phyloP scores from a whole-genome alignment of 2,329 filamentous ascomycete genomes.

The Colletotrichum sidae region DNA sequence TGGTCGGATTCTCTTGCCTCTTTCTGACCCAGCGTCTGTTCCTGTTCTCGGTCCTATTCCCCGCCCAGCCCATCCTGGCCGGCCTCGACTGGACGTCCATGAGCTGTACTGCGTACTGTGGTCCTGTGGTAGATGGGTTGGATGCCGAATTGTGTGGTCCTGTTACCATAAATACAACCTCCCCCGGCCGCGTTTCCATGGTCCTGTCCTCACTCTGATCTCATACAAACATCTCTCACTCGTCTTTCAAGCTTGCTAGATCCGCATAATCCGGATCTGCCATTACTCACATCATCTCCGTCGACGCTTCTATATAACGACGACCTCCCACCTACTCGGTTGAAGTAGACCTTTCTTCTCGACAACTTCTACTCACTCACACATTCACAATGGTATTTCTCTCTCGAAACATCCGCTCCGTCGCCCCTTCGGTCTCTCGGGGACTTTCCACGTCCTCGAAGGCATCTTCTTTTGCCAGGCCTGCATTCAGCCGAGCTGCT shows the following conservation, averaged over 20 bases:
- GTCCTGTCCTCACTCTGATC: conserved; percentile 6
- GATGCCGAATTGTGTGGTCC: not conserved
- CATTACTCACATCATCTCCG: not conserved
- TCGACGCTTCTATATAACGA: conserved; percentile 21
- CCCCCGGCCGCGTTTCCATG: conserved; percentile 14
- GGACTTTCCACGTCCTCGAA: conserved; percentile 43
- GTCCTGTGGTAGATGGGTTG: too few relatives aligned
- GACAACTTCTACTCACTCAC: conserved; percentile 12
- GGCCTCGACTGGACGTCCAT: conserved; percentile 12
- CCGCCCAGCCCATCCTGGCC: conserved; percentile 23
- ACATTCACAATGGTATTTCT: conserved; percentile 47
- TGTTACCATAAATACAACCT: conserved; percentile 35
- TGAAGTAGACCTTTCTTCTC: conserved; percentile 3
- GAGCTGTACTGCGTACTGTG: not conserved
- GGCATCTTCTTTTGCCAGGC: conserved; percentile 38
- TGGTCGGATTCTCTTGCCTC: conserved; percentile 34
- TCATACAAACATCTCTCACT: conserved; percentile 25
- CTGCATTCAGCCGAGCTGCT: conserved; percentile 36
- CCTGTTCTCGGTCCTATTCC: conserved; percentile 14
- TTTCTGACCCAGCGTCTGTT: conserved; percentile 15
- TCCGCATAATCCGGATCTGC: conserved; percentile 14
- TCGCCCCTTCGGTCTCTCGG: conserved; percentile 42
- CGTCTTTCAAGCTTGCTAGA: conserved; percentile 14
- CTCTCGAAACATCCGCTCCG: conserved; percentile 43
- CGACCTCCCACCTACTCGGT: conserved; percentile 15